phyloP scores from a whole-genome alignment of 1,284 basidiomycete genomes.

The Sporisorium iseilematis-ciliati region DNA sequence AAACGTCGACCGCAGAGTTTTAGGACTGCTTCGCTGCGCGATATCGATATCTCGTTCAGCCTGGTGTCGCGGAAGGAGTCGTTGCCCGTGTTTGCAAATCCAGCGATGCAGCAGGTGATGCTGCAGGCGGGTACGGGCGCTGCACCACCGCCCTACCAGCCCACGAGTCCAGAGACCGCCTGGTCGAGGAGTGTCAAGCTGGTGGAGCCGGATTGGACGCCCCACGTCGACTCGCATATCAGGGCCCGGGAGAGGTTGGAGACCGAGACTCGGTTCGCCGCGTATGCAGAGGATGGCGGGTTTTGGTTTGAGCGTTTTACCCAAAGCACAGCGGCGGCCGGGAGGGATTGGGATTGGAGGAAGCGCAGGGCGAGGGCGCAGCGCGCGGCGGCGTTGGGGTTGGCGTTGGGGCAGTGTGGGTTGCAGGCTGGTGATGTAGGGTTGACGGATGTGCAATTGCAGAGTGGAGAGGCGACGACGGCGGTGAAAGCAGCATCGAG shows the following conservation, averaged over 20 bases:
- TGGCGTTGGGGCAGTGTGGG: constrained; percentile 31
- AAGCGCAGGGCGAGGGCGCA: constrained; percentile 44
- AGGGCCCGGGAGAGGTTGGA: constrained; percentile 63
- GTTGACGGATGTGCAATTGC: constrained; percentile 43
- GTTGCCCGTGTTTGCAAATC: constrained; percentile 15
- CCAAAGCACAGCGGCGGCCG: constrained; percentile 63
- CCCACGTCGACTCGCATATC: constrained; percentile 53
- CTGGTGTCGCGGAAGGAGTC: constrained; percentile 32
- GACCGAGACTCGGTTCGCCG: constrained; percentile 36
- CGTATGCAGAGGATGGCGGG: constrained; percentile 17
- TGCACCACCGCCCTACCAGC: constrained; percentile 31
- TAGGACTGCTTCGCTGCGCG: constrained; percentile 39
- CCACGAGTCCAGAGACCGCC: constrained; percentile 1
- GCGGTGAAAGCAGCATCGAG: constrained; percentile 19
- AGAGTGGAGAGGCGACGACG: constrained; percentile 1
- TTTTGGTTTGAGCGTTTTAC: constrained; percentile 68
- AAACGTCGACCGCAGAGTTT: constrained; percentile 54
- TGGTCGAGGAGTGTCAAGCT: constrained; percentile 40
- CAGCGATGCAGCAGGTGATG: constrained; percentile 3
- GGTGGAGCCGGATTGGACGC: constrained; percentile 64
- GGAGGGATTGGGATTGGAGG: constrained; percentile 67
- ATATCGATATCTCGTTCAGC: constrained; percentile 36
- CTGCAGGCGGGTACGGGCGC: not conserved
- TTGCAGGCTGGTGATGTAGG: constrained; percentile 25
- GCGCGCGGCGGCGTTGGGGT: constrained; percentile 35